Percentiles rank a stretch among this genome's conserved stretches.
These are phyloP conservation scores for Isabelozyma gotoi DNA, from an alignment of 805 yeast genomes.

Conservation along the genomic window DNA sequence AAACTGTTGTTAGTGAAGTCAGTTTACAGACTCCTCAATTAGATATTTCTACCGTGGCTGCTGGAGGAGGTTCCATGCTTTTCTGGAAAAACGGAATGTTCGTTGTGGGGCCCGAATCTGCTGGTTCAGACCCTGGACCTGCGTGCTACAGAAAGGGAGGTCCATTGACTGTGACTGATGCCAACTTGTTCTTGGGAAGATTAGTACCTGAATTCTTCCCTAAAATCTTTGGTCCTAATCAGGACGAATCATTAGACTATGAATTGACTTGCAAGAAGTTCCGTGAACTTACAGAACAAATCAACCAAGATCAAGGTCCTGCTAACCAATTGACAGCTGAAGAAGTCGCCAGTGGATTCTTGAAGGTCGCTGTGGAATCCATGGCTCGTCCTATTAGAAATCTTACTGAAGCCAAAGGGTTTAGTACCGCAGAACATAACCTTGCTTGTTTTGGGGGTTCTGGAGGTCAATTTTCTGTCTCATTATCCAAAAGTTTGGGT, in stretches of 20 bases:
- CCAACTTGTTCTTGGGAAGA: slow-evolving; percentile 34
- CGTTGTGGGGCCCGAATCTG: slow-evolving; percentile 42
- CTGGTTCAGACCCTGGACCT: slow-evolving; percentile 42
- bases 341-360: slow-evolving; percentile 33
- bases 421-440: slow-evolving; percentile 27
- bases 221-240: slow-evolving; percentile 37
- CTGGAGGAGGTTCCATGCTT: slow-evolving; percentile 45
- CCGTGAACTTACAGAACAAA: slow-evolving; percentile 43
- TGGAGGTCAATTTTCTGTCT: slow-evolving; percentile 33
- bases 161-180: slow-evolving; percentile 40
- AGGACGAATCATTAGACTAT: slow-evolving; percentile 30
- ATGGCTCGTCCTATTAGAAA: slow-evolving; percentile 36
- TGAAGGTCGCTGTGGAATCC: slow-evolving; percentile 33
- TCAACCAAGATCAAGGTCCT: slow-evolving; percentile 35
- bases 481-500: slow-evolving; percentile 28
- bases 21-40: slow-evolving; percentile 46
- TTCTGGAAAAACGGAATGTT: slow-evolving; percentile 39
- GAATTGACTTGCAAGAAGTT: slow-evolving; percentile 51
- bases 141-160: slow-evolving; percentile 42
- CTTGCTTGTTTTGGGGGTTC: slow-evolving; percentile 38
- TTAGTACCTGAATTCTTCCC: slow-evolving; percentile 37
- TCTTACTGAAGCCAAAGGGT: slow-evolving; percentile 36
- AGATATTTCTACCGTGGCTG: slow-evolving; percentile 47
- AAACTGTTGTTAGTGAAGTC: slow-evolving; percentile 45
- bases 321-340: slow-evolving; percentile 22